These are phyloP conservation scores for Cryptococcus sp. DNA, from an alignment of 1,284 basidiomycete genomes.

Conservation along the genomic window DNA sequence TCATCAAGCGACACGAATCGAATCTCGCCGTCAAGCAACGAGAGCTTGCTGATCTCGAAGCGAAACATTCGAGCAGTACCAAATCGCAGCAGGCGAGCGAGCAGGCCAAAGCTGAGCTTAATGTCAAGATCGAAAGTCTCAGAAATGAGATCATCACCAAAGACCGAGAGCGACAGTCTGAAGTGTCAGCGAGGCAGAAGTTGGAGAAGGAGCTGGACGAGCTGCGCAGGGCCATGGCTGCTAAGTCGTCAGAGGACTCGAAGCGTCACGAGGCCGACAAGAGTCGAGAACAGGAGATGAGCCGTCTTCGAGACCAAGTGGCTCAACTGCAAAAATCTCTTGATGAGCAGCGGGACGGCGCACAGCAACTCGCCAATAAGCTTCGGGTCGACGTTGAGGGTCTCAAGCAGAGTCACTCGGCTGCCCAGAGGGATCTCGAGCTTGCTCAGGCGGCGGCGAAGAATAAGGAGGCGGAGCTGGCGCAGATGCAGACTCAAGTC, in stretches of 20 bases:
- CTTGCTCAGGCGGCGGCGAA: slow-evolving; percentile 58
- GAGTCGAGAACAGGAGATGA: slow-evolving; percentile 82
- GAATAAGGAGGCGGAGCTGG: slow-evolving; percentile 58
- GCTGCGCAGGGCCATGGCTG: slow-evolving; percentile 74
- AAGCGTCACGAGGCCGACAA: slow-evolving; percentile 80
- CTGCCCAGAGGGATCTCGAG: slow-evolving; percentile 58
- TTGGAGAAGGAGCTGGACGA: slow-evolving; percentile 84
- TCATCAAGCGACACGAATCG: slow-evolving; percentile 59
- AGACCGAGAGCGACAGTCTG: slow-evolving; percentile 64
- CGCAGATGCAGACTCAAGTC: slow-evolving; percentile 61
- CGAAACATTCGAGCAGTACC: slow-evolving; percentile 60
- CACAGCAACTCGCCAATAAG: slow-evolving; percentile 45
- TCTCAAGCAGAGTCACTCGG: slow-evolving; percentile 58
- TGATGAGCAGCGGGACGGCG: slow-evolving; percentile 41
- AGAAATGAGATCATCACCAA: slow-evolving; percentile 67
- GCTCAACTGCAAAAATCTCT: slow-evolving; percentile 37
- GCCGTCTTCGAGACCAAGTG: slow-evolving; percentile 69
- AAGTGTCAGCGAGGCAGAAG: slow-evolving; percentile 60
- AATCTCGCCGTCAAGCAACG: slow-evolving; percentile 79
- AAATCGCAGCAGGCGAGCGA: slow-evolving; percentile 46
- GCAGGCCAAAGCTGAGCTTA: slow-evolving; percentile 61
- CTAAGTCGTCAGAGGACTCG: slow-evolving; percentile 82
- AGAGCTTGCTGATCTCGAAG: slow-evolving; percentile 64
- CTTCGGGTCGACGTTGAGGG: slow-evolving; percentile 53
- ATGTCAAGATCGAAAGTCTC: slow-evolving; percentile 69